Evolutionary conservation across 306 rosid genomes (phyloP).

Genomic region (Glycine soja): DNA sequence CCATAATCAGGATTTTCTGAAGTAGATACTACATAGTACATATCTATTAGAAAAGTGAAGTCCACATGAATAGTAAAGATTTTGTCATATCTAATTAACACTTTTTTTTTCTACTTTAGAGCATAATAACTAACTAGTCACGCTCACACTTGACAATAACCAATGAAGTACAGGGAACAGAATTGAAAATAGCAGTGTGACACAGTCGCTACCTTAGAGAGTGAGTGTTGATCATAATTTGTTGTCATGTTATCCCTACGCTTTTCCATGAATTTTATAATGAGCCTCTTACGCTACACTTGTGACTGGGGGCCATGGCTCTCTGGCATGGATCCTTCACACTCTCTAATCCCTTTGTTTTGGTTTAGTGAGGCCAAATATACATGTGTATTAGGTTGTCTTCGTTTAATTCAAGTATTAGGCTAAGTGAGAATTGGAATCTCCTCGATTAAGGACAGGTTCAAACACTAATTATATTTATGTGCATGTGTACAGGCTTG

Average conservation of each 20-base stretch:
- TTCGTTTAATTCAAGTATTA: background rate
- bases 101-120: background rate
- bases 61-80: background rate
- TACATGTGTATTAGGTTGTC: background rate
- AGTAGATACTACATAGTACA: too few species aligned
- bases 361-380: background rate
- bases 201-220: constrained; percentile 35
- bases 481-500: constrained; percentile 19
- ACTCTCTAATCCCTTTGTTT: background rate
- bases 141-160: background rate
- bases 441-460: background rate
- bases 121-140: background rate
- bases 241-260: constrained; percentile 21
- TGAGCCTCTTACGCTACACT: background rate
- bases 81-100: background rate
- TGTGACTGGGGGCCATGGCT: constrained; percentile 1
- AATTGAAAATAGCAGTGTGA: constrained; percentile 18
- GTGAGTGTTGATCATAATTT: constrained; percentile 39
- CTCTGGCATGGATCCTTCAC: background rate
- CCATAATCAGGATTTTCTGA: background rate
- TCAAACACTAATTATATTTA: constrained; percentile 6
- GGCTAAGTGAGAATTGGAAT: constrained; percentile 29
- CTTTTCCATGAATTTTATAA: constrained; percentile 49
- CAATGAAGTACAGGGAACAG: background rate
- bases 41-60: background rate